Conservation (phyloP, 345 rosid species). For the Acer campestre region DNA sequence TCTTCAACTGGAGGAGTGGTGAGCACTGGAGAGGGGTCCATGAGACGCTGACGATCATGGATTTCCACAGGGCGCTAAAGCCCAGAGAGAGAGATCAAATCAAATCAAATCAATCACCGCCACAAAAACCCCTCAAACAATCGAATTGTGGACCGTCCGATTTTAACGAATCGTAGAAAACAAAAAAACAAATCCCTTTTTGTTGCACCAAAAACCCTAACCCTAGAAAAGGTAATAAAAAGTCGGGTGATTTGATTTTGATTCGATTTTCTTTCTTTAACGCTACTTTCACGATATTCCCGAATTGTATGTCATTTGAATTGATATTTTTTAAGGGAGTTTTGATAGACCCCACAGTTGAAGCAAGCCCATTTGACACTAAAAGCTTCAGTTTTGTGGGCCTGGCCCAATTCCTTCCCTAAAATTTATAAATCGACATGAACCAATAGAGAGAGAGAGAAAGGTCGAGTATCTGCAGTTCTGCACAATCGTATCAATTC, state of each 20-base stretch:
- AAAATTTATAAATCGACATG: too few relatives aligned
- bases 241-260: neutral
- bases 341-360: too few relatives aligned
- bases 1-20: constrained; percentile 47
- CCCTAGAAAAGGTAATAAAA: constrained; percentile 12
- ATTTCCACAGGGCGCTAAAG: constrained; percentile 59
- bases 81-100: constrained; percentile 33
- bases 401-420: too few relatives aligned
- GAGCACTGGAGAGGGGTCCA: constrained; percentile 67
- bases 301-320: too few relatives aligned
- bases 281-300: neutral
- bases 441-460: neutral
- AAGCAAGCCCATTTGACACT: too few relatives aligned
- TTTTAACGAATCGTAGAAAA: constrained; percentile 2
- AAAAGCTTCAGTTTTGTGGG: too few relatives aligned
- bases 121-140: constrained; percentile 17
- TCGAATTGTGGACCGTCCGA: neutral
- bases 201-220: constrained; percentile 19
- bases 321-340: too few relatives aligned
- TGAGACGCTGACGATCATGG: constrained; percentile 71
- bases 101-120: constrained; percentile 12
- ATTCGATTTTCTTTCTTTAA: neutral
- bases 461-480: too few relatives aligned
- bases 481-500: neutral
- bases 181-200: neutral